Base-by-base conservation (phyloP, 2,329 filamentous ascomycete species). In the Gnomoniopsis smithogilvyi region DNA sequence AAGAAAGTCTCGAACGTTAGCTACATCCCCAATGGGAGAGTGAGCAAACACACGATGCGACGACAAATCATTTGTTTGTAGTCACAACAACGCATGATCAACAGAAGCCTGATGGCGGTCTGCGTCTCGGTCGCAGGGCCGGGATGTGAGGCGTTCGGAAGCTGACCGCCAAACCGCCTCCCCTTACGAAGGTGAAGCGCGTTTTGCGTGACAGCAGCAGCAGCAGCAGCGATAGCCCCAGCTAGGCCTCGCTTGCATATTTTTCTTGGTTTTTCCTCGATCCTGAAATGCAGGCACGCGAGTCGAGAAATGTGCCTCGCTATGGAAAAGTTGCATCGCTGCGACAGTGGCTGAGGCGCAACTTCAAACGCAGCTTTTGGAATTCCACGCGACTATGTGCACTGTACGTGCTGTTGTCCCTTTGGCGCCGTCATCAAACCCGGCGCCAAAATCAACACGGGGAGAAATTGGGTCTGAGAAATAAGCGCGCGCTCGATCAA, bases 331-430 rank as follows among this genome's bases (percentile, higher is more conserved):
- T 14, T 17, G 26, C 41, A 43, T 43, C 34, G 51, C 21, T 36
- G 51, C 51, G 51, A n/a, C 51, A 12, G 51, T 47, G 51, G 51
- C 51, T 54, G 51, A 47, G 43, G 43, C 52, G 52, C 41, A 19
- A 47, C n/a, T 17, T 26, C 52, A 54, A 47, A 48, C 52, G n/a
- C 14, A 41, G 38, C 38, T 15, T n/a, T 15, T 15, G n/a, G 38
- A 41, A 12, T 12, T 15, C 12, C 12, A 3, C 34, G 34, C 12
- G 38, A 6, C 38, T 41, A n/a, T n/a, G n/a, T 15, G n/a, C 15
- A 15, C 3, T 15, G 38, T 15, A 14, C n/a, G 38, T 15, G 3
- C 12, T 15, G 15, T 3, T 41, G 6, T 41, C 38, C 38, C 14
- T 41, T 41, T 15, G 38, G 38, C 38, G 38, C 38, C 38, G 38